These are phyloP conservation scores for Pelargonium myrrhifolium DNA, from an alignment of 441 rosid species.

Conservation along the genomic window DNA sequence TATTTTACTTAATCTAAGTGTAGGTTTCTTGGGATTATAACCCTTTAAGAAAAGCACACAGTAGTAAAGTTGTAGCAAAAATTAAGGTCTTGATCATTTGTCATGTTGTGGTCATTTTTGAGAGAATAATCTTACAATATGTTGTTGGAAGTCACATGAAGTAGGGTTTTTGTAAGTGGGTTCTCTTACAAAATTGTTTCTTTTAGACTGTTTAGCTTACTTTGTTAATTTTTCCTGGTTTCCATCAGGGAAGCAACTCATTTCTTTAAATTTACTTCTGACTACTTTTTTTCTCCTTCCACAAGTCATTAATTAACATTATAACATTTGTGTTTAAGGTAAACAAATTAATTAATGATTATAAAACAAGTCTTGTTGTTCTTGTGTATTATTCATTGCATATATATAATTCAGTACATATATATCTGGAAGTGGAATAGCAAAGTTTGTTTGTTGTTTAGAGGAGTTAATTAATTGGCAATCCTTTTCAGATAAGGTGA, in stretches of 20 bases:
- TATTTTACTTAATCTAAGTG: constrained; percentile 14
- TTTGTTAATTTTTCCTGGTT: no score
- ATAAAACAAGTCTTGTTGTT: no score
- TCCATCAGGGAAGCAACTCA: no score
- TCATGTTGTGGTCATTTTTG: constrained; percentile 19
- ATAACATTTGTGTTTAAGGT: no score
- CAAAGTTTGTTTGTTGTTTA: not conserved
- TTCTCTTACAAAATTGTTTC: not conserved
- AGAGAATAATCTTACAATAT: not conserved
- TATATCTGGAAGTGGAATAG: no score
- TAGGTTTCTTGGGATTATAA: constrained; percentile 35
- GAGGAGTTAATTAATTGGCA: no score
- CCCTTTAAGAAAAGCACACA: constrained; percentile 26
- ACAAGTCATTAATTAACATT: no score
- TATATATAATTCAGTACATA: no score
- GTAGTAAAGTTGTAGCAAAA: constrained; percentile 23
- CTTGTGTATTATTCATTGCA: no score
- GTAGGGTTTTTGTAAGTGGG: not conserved
- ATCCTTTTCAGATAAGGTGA: not conserved
- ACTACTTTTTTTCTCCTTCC: no score
- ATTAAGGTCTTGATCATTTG: constrained; percentile 11
- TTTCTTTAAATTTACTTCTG: no score
- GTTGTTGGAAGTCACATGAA: not conserved
- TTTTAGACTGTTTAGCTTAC: not conserved
- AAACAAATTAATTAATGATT: no score